Conservation (phyloP, 2,329 filamentous ascomycete genomes). For the Atkinsonella texensis region DNA sequence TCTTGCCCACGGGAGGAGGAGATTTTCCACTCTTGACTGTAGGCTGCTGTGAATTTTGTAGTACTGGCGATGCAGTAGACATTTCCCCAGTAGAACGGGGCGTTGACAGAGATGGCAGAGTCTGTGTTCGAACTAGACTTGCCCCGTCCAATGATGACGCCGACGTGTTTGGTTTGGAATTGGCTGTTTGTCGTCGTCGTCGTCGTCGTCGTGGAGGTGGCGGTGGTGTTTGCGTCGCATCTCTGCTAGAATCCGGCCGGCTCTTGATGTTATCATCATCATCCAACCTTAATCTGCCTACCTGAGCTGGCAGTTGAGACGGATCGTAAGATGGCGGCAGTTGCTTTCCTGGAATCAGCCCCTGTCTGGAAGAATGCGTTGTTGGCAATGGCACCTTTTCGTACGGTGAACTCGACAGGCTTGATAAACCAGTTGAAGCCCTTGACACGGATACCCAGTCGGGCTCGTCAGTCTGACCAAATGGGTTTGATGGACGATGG, state of each 20-base stretch:
- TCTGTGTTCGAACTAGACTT: conserved; percentile 14
- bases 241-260: neutral
- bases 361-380: conserved; percentile 28
- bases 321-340: conserved; percentile 40
- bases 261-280: conserved; percentile 24
- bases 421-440: conserved; percentile 40
- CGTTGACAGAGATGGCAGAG: conserved; percentile 15
- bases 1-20: conserved; percentile 49
- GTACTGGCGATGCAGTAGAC: conserved; percentile 23
- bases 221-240: conserved; percentile 18
- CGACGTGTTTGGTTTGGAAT: conserved; percentile 7
- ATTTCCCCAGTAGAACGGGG: conserved; percentile 15
- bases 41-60: conserved; percentile 19
- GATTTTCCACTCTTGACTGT: conserved; percentile 25
- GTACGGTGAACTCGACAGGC: conserved; percentile 47
- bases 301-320: conserved; percentile 31
- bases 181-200: conserved; percentile 30
- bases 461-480: conserved; percentile 57
- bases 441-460: conserved; percentile 69
- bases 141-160: conserved; percentile 5
- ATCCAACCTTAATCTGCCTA: conserved; percentile 29
- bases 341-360: conserved; percentile 34
- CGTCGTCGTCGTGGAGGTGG: conserved; percentile 29
- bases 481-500: conserved; percentile 69
- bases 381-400: conserved; percentile 43